A percentile compares a stretch with the other conserved stretches of the same genome.
phyloP scores from a whole-genome alignment of 495 filamentous ascomycete genomes.

The Paragyromitra xinjiangensis region DNA sequence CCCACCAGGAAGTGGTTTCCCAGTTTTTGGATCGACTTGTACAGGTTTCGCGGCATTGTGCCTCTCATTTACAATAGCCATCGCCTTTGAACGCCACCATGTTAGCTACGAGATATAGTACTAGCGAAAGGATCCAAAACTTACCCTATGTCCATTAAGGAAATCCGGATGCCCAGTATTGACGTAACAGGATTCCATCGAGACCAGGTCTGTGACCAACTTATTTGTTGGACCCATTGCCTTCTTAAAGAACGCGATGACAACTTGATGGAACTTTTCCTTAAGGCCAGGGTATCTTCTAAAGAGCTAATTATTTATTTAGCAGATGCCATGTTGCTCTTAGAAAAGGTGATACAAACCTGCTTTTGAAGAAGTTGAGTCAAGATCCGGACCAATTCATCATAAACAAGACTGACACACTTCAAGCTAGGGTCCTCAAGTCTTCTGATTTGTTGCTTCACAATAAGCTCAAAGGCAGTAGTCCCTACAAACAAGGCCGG shows the following conservation, averaged over 20 bases:
- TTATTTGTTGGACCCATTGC: conserved; percentile 97
- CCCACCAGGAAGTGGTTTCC: conserved; percentile 81
- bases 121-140: conserved; percentile 43
- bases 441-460: conserved; percentile 97
- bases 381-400: conserved; percentile 96
- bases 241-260: conserved; percentile 96
- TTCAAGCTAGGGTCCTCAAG: conserved; percentile 96
- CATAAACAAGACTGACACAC: conserved; percentile 95
- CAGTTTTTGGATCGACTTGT: conserved; percentile 98
- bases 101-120: conserved; percentile 18
- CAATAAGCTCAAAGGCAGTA: conserved; percentile 95
- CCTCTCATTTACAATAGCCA: conserved; percentile 96
- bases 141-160: conserved; percentile 87
- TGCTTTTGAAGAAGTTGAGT: conserved; percentile 87
- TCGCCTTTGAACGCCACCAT: conserved; percentile 67
- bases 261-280: conserved; percentile 96
- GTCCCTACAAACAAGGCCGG: conserved; percentile 98
- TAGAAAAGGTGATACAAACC: conserved; percentile 35
- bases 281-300: conserved; percentile 90
- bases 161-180: conserved; percentile 99
- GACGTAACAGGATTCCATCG: conserved; percentile 96
- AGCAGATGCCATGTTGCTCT: background rate
- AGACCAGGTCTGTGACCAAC: conserved; percentile 88
- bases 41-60: conserved; percentile 82
- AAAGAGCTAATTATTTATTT: conserved; percentile 66